Evolutionary conservation across 2,329 filamentous ascomycete genomes (phyloP).

Genomic region (Pyrenochaeta sp.): DNA sequence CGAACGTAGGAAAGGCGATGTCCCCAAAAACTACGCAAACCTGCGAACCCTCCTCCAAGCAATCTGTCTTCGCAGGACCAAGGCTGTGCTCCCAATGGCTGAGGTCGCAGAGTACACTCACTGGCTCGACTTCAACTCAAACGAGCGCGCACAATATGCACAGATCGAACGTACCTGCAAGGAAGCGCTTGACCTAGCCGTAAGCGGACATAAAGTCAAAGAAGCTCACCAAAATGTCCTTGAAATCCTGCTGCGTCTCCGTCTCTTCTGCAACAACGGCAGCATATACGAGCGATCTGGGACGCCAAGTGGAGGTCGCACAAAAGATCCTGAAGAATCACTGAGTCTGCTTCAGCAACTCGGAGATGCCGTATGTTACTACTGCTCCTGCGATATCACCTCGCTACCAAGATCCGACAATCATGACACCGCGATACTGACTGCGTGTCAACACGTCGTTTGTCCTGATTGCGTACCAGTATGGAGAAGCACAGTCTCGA

Average conservation of each 20-base stretch:
- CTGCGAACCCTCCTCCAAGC: neutral
- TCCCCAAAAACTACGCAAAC: neutral
- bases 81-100: no score
- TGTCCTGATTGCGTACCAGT: neutral
- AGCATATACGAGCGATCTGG: neutral
- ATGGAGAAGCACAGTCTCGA: neutral
- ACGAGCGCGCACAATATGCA: constrained; percentile 38
- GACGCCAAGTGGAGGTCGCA: neutral
- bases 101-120: neutral
- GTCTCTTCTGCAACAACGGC: constrained; percentile 39
- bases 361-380: constrained; percentile 5
- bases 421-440: neutral
- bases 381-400: constrained; percentile 12
- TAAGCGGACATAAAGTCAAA: constrained; percentile 11
- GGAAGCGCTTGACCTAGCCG: constrained; percentile 14
- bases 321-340: constrained; percentile 12
- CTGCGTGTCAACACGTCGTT: neutral
- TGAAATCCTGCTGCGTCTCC: constrained; percentile 26
- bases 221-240: constrained; percentile 21
- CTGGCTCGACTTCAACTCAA: constrained; percentile 3
- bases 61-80: neutral
- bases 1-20: neutral
- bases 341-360: constrained; percentile 17
- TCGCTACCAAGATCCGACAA: constrained; percentile 2
- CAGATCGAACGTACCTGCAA: constrained; percentile 4